These are phyloP conservation scores for Mycena galericulata DNA, from an alignment of 768 basidiomycete species.

Conservation along the genomic window DNA sequence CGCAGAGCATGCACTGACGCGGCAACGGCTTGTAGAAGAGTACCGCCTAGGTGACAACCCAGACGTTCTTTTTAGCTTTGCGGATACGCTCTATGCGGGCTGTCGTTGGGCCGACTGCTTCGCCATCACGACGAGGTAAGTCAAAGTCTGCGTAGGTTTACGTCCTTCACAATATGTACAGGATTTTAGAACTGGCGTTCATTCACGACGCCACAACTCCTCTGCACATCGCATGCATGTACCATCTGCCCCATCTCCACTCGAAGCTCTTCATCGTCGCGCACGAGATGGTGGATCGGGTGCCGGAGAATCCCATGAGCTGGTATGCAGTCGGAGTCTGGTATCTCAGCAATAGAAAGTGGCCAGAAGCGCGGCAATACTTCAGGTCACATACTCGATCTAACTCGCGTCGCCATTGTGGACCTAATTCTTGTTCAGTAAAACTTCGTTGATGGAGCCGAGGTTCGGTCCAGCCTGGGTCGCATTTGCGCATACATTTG, in stretches of 20 bases:
- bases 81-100: constrained; percentile 88
- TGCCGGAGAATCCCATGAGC: constrained; percentile 92
- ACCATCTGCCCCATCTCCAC: constrained; percentile 91
- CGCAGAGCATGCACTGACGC: constrained; percentile 83
- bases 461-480: constrained; percentile 98
- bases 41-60: constrained; percentile 91
- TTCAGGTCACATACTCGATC: constrained; percentile 83
- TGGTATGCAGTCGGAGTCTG: constrained; percentile 99
- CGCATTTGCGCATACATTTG: constrained; percentile 97
- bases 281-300: constrained; percentile 94
- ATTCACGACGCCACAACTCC: constrained; percentile 93
- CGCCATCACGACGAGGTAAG: constrained; percentile 86
- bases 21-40: constrained; percentile 83
- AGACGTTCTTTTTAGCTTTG: constrained; percentile 91
- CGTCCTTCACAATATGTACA: too few species aligned
- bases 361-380: constrained; percentile 92
- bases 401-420: background rate
- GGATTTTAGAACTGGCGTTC: constrained; percentile 87
- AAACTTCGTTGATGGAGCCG: constrained; percentile 96
- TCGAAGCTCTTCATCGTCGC: constrained; percentile 96
- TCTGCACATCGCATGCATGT: constrained; percentile 97
- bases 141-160: too few species aligned
- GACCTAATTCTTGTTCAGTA: constrained; percentile 64
- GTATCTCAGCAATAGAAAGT: constrained; percentile 90
- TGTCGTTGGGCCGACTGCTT: constrained; percentile 97